Evolutionary conservation across 1,284 basidiomycete species (phyloP).

Genomic region (Acaromyces ingoldii): DNA sequence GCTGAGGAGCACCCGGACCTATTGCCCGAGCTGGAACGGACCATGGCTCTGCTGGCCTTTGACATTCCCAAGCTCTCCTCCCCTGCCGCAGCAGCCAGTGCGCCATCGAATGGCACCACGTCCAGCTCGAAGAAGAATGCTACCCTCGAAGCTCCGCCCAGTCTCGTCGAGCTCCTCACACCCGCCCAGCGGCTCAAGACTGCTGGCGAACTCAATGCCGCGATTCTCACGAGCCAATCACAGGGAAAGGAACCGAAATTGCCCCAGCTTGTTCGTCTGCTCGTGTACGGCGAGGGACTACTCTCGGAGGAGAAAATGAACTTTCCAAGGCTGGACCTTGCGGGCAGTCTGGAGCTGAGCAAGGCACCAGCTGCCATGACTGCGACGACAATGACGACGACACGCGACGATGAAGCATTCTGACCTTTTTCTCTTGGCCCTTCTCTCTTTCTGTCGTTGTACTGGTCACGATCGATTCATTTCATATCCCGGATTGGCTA

Average conservation of each 20-base stretch:
- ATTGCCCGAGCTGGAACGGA: conserved; percentile 81
- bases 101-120: conserved; percentile 10
- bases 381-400: not conserved
- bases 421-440: no score
- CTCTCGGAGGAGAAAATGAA: conserved; percentile 55
- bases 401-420: no score
- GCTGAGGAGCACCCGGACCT: conserved; percentile 93
- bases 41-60: conserved; percentile 92
- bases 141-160: conserved; percentile 56
- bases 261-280: conserved; percentile 73
- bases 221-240: conserved; percentile 83
- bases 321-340: conserved; percentile 35
- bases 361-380: not conserved
- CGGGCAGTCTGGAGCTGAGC: conserved; percentile 2
- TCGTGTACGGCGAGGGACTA: conserved; percentile 81
- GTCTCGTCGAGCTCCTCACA: conserved; percentile 69
- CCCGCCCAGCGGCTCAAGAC: conserved; percentile 84
- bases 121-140: conserved; percentile 2
- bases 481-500: no score
- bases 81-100: conserved; percentile 3
- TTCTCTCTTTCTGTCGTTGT: no score
- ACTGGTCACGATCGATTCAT: no score
- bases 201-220: conserved; percentile 83
- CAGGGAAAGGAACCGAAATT: conserved; percentile 90
- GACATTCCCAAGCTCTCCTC: conserved; percentile 53